Evolutionary conservation across 805 yeast genomes (phyloP).

Genomic region (Jamesozyma hellenica): DNA sequence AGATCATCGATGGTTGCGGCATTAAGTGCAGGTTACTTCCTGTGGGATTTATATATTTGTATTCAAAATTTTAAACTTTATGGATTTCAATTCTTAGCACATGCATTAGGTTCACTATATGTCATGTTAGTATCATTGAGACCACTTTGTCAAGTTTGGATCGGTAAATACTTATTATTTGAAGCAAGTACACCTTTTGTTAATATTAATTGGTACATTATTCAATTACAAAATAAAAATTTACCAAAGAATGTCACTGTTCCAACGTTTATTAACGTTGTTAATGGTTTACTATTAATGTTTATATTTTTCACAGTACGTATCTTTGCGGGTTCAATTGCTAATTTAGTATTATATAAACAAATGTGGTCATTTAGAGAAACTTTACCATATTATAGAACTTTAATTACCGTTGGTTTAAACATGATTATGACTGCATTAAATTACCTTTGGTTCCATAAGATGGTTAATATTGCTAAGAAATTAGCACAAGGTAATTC

Average conservation of each 20-base stretch:
- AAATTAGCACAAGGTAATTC: conserved; percentile 31
- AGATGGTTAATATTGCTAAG: conserved; percentile 70
- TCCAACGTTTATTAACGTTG: conserved; percentile 40
- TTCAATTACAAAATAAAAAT: conserved; percentile 57
- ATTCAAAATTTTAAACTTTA: conserved; percentile 50
- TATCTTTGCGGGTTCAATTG: conserved; percentile 78
- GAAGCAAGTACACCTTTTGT: conserved; percentile 93
- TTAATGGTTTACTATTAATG: conserved; percentile 68
- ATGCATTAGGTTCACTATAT: conserved; percentile 70
- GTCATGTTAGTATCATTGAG: conserved; percentile 55
- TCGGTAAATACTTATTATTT: conserved; percentile 72
- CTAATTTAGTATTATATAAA: conserved; percentile 43
- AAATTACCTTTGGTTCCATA: conserved; percentile 78
- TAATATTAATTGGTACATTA: conserved; percentile 84
- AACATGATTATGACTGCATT: conserved; percentile 56
- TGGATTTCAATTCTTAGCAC: conserved; percentile 74
- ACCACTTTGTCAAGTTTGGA: conserved; percentile 74
- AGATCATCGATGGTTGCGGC: conserved; percentile 67
- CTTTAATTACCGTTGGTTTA: conserved; percentile 40
- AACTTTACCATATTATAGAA: conserved; percentile 37
- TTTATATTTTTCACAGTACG: conserved; percentile 66
- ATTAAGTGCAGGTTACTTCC: conserved; percentile 71
- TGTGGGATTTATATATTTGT: conserved; percentile 83
- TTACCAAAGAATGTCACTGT: conserved; percentile 22
- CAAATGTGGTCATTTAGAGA: conserved; percentile 40